phyloP scores from a whole-genome alignment of 1,284 basidiomycete genomes.

The Leccinum proliferum region DNA sequence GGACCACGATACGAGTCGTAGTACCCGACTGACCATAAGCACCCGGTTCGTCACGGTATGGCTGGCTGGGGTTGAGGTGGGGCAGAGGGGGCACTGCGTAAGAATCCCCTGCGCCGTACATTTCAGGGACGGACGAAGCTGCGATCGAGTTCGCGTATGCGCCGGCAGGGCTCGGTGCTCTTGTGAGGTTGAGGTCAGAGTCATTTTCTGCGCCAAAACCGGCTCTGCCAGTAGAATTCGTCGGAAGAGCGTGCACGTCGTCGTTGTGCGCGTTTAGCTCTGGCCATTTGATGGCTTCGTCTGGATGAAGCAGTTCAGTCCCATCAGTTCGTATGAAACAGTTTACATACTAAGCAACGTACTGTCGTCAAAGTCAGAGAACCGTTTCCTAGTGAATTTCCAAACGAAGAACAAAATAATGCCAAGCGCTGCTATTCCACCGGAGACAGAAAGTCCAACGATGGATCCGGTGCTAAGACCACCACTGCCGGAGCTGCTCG shows the following conservation, averaged over 20 bases:
- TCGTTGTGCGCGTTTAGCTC: conserved; percentile 65
- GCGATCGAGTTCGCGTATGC: conserved; percentile 39
- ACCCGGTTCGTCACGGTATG: conserved; percentile 67
- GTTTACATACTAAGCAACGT: conserved; percentile 30
- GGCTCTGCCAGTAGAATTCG: conserved; percentile 54
- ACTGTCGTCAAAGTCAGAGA: conserved; percentile 72
- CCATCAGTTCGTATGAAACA: conserved; percentile 8
- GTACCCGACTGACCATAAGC: conserved; percentile 37
- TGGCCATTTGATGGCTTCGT: conserved; percentile 83
- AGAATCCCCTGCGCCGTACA: conserved; percentile 49
- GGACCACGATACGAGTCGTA: conserved; percentile 79
- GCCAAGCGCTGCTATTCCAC: conserved; percentile 64
- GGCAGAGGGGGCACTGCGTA: conserved; percentile 83
- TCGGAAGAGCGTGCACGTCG: conserved; percentile 58
- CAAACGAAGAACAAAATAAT: conserved; percentile 70
- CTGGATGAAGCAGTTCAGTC: conserved; percentile 33
- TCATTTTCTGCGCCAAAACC: conserved; percentile 56
- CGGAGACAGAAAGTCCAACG: conserved; percentile 71
- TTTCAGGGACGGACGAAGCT: conserved; percentile 47
- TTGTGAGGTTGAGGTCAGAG: conserved; percentile 51
- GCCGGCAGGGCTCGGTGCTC: conserved; percentile 39
- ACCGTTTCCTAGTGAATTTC: conserved; percentile 78
- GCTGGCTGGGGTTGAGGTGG: conserved; percentile 69
- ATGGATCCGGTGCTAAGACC: conserved; percentile 61
- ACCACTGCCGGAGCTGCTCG: conserved; percentile 11